Base-by-base conservation (phyloP, 202 grass and related monocot species). In the Zizania palustris region DNA sequence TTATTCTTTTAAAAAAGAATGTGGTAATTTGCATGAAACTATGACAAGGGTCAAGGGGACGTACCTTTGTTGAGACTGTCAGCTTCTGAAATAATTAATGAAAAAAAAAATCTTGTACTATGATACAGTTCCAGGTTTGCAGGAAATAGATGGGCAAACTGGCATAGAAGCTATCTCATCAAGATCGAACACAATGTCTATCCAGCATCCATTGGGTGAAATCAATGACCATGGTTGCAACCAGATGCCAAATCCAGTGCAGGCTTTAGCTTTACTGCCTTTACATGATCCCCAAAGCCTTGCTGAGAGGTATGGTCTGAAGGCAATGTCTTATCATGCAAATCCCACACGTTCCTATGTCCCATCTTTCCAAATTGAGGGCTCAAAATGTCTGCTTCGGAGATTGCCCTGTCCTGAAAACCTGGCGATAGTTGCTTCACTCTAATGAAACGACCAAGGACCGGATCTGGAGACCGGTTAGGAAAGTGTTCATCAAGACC, bases 281-380 rank as follows among this genome's bases (percentile, higher is more conserved):
- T 89, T 63, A 75, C 45, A 69, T 83, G 68, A 75, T 88, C 73
- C 62, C 71, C 81, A 67, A 78, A 80, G 8, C 60, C 72, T 45
- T 81, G 74, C 64, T 72, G 77, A 16, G 87, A 81, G 33, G 73
- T 74, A 76, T 49, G 68, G 51, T 94, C 89, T 76, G 71, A 73
- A 79, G 77, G 42, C 56, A 83, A 51, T 49, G 84, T 65, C 34
- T 20, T 92, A 68, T 87, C 80, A 82, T 85, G 79, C 68, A 74
- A 75, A 76, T 97, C 90, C 78, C 83, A 69, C 61, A 81, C 21
- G 85, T 76, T 90, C 63, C 66, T 69, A 82, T 86, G 76, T 22
- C 80, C 78, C 74, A 88, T 33, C 88, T 83, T 97, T 83, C 83
- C 91, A 85, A 88, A 83, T 45, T 95, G 92, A 62, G 85, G 67